Evolutionary conservation across 495 filamentous ascomycete genomes (phyloP).

Genomic region (Niebla homalea): DNA sequence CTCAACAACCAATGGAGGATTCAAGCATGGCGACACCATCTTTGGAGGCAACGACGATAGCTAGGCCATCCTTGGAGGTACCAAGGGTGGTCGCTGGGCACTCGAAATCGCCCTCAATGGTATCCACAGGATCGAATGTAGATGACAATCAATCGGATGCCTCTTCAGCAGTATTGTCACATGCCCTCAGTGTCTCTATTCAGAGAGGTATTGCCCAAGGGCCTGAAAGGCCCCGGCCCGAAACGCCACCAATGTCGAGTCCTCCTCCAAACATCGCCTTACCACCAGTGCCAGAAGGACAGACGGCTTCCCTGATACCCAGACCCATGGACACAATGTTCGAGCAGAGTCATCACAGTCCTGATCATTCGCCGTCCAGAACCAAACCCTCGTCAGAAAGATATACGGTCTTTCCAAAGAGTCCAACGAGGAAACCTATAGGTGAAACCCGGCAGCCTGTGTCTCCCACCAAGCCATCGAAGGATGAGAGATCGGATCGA

Average conservation of each 20-base stretch:
- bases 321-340: neutral
- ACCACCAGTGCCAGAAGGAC: slow-evolving; percentile 26
- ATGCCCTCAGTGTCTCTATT: slow-evolving; percentile 9
- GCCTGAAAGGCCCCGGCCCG: neutral
- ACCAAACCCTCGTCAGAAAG: neutral
- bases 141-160: slow-evolving; percentile 9
- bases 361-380: slow-evolving; percentile 5
- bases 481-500: too few relatives aligned
- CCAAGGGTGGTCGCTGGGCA: neutral
- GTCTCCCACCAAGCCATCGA: too few relatives aligned
- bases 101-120: slow-evolving; percentile 6
- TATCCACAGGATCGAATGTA: slow-evolving; percentile 5
- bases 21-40: too few relatives aligned
- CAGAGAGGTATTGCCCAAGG: neutral
- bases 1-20: too few relatives aligned
- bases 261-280: slow-evolving; percentile 26
- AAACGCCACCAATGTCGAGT: slow-evolving; percentile 20
- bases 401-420: too few relatives aligned
- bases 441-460: too few relatives aligned
- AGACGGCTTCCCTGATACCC: slow-evolving; percentile 7
- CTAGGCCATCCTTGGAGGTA: neutral
- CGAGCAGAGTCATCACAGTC: neutral
- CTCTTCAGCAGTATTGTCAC: slow-evolving; percentile 8
- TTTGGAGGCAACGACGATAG: neutral
- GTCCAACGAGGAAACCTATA: too few relatives aligned